Evolutionary conservation across 306 rosid species (phyloP).

Genomic region (Acacia confusa): DNA sequence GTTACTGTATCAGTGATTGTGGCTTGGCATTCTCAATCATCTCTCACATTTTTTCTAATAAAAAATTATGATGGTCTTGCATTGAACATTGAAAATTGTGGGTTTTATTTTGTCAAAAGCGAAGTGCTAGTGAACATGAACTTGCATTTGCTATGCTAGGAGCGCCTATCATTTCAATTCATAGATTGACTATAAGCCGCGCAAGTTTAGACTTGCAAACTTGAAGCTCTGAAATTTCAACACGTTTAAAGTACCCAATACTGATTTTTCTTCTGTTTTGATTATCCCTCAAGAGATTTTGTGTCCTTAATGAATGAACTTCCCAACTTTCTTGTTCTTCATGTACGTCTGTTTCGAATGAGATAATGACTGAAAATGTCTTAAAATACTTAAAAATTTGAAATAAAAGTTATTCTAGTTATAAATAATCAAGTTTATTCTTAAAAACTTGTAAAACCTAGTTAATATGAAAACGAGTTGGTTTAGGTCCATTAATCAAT

Average conservation of each 20-base stretch:
- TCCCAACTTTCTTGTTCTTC: not conserved
- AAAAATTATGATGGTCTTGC: too few relatives aligned
- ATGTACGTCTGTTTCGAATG: not conserved
- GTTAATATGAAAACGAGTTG: too few relatives aligned
- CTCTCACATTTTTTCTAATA: not conserved
- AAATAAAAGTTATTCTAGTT: not conserved
- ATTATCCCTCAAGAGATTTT: not conserved
- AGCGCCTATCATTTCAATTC: not conserved
- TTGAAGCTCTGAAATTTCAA: not conserved
- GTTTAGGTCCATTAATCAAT: too few relatives aligned
- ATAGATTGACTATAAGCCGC: not conserved
- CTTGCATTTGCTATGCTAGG: not conserved
- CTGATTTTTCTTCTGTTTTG: not conserved
- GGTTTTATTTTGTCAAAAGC: not conserved
- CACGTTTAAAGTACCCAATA: not conserved
- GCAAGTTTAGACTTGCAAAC: not conserved
- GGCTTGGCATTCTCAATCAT: not conserved
- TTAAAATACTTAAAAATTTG: not conserved
- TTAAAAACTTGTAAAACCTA: too few relatives aligned
- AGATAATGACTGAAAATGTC: not conserved
- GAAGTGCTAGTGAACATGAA: not conserved
- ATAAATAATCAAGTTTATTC: not conserved
- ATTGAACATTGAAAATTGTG: not conserved
- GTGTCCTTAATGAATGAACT: not conserved
- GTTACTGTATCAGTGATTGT: too few relatives aligned